These are phyloP conservation scores for Stephania yunnanensis DNA, from an alignment of 164 flowering plant genomes.

Conservation along the genomic window DNA sequence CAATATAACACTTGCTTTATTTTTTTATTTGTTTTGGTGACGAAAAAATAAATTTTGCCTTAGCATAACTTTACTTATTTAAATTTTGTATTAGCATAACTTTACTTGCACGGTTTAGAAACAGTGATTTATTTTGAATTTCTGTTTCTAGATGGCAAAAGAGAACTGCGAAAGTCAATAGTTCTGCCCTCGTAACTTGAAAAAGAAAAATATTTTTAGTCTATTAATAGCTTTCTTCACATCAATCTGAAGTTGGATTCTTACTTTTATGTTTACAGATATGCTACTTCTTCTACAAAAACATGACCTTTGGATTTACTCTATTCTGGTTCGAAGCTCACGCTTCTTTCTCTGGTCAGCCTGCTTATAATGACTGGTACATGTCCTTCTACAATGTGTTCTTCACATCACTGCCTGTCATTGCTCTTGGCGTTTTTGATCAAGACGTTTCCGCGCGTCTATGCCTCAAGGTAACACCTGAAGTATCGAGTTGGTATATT, in stretches of 20 bases:
- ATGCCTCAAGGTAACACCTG: conserved; percentile 59
- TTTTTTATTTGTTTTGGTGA: too few species aligned
- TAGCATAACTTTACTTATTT: too few species aligned
- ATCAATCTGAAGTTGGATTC: neutral
- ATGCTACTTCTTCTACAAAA: conserved; percentile 88
- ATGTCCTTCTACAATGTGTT: conserved; percentile 76
- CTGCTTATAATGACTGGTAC: conserved; percentile 86
- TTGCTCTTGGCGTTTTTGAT: conserved; percentile 88
- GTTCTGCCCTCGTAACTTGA: neutral
- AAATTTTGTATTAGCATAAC: too few species aligned
- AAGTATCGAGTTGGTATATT: neutral
- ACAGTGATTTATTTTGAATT: too few species aligned
- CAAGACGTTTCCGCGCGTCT: conserved; percentile 76
- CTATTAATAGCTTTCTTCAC: neutral
- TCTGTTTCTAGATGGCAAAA: too few species aligned
- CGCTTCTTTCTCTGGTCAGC: conserved; percentile 74
- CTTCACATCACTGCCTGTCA: conserved; percentile 85
- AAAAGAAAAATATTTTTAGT: neutral
- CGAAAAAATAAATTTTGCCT: too few species aligned
- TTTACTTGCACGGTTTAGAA: too few species aligned
- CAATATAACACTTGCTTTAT: too few species aligned
- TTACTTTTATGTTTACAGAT: conserved; percentile 43
- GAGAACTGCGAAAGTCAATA: too few species aligned
- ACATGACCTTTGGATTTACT: conserved; percentile 71
- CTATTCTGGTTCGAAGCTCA: conserved; percentile 71